Evolutionary conservation across 2,329 filamentous ascomycete species (phyloP).

Genomic region (Tolypocladium paradoxum): DNA sequence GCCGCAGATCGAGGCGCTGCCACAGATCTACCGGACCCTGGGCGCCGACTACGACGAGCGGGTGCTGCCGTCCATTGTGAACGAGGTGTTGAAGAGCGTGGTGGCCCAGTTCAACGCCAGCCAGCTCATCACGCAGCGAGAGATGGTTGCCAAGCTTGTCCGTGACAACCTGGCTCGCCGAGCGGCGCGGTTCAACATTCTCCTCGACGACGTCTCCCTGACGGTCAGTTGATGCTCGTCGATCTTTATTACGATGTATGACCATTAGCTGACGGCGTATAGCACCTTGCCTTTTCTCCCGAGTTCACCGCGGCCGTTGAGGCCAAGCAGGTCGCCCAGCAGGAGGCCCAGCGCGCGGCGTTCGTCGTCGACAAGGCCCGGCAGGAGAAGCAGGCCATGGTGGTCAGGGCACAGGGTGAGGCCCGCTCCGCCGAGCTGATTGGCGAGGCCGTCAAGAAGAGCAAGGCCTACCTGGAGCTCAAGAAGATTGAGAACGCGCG

Average conservation of each 20-base stretch:
- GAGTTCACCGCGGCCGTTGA: conserved; percentile 65
- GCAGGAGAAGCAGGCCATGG: conserved; percentile 98
- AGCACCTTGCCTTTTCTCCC: conserved; percentile 64
- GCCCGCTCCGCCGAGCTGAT: conserved; percentile 95
- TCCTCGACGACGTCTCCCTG: conserved; percentile 92
- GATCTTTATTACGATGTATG: neutral
- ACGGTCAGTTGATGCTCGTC: conserved; percentile 50
- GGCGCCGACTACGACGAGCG: conserved; percentile 95
- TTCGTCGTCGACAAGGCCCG: conserved; percentile 98
- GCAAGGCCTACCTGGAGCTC: conserved; percentile 88
- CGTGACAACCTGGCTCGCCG: conserved; percentile 85
- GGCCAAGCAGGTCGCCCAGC: conserved; percentile 66
- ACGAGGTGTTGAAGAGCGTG: conserved; percentile 97
- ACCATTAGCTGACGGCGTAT: neutral
- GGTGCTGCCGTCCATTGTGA: conserved; percentile 93
- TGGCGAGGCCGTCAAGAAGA: conserved; percentile 99
- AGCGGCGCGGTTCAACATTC: conserved; percentile 93
- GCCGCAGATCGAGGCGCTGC: conserved; percentile 76
- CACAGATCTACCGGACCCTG: conserved; percentile 93
- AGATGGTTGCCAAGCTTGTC: conserved; percentile 86
- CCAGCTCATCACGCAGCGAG: conserved; percentile 97
- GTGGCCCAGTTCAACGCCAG: conserved; percentile 98
- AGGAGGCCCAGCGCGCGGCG: conserved; percentile 93
- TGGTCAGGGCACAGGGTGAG: conserved; percentile 98
- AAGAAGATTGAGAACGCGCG: conserved; percentile 97